These are phyloP conservation scores for Bombardia bombarda DNA, from an alignment of 495 filamentous ascomycete genomes.

Conservation along the genomic window DNA sequence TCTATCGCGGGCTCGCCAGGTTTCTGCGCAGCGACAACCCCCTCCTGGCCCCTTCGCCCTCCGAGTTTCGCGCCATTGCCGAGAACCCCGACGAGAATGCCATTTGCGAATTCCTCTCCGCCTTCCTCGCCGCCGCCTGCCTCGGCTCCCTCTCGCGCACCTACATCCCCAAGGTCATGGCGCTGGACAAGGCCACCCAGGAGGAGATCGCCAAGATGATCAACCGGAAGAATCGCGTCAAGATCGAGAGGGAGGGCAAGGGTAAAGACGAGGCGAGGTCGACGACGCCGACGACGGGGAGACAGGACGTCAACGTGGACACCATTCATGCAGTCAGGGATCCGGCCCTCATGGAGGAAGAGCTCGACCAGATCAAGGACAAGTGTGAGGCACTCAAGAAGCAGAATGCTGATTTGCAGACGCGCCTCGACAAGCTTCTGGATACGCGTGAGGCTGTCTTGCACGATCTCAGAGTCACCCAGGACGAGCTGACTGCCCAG, in stretches of 20 bases:
- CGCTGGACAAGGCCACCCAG: slow-evolving; percentile 24
- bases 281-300: background rate
- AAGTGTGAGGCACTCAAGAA: slow-evolving; percentile 20
- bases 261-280: slow-evolving; percentile 11
- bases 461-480: slow-evolving; percentile 16
- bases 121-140: slow-evolving; percentile 56
- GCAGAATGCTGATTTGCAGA: slow-evolving; percentile 25
- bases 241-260: slow-evolving; percentile 19
- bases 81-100: slow-evolving; percentile 29
- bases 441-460: slow-evolving; percentile 21
- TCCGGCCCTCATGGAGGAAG: slow-evolving; percentile 26
- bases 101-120: slow-evolving; percentile 51
- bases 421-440: slow-evolving; percentile 25
- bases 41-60: slow-evolving; percentile 22
- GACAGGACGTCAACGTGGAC: slow-evolving; percentile 2
- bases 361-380: slow-evolving; percentile 21
- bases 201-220: slow-evolving; percentile 26
- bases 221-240: slow-evolving; percentile 20
- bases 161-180: slow-evolving; percentile 42
- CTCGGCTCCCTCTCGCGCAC: slow-evolving; percentile 45
- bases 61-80: slow-evolving; percentile 29
- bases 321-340: slow-evolving; percentile 16
- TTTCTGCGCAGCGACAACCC: slow-evolving; percentile 47
- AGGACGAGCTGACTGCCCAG: slow-evolving; percentile 23
- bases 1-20: slow-evolving; percentile 56